Evolutionary conservation across 1,139 yeast genomes (phyloP).

Genomic region (Debaryomyces udenii): DNA sequence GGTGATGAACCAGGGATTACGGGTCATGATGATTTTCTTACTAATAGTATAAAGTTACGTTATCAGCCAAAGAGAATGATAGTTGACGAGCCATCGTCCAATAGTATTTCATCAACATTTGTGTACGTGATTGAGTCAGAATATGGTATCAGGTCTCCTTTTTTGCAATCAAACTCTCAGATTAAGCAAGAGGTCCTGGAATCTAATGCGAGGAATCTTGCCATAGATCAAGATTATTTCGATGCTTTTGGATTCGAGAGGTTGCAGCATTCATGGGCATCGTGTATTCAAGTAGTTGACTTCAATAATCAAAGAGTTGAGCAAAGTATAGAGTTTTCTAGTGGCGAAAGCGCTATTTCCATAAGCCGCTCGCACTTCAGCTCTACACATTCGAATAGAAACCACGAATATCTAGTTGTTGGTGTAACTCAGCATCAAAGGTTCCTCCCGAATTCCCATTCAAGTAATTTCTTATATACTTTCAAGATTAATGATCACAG

Average conservation of each 20-base stretch:
- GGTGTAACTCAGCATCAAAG: slow-evolving; percentile 46
- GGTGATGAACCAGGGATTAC: slow-evolving; percentile 33
- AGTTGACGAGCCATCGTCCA: slow-evolving; percentile 21
- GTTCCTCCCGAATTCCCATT: slow-evolving; percentile 36
- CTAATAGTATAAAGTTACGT: slow-evolving; percentile 45
- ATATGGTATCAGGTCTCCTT: slow-evolving; percentile 38
- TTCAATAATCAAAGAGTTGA: slow-evolving; percentile 35
- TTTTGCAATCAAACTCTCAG: slow-evolving; percentile 9
- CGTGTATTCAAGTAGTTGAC: slow-evolving; percentile 58
- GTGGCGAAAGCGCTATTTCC: slow-evolving; percentile 43
- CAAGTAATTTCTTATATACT: slow-evolving; percentile 42
- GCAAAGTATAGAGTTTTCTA: slow-evolving; percentile 44
- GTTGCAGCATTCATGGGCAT: slow-evolving; percentile 41
- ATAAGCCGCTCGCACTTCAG: slow-evolving; percentile 25
- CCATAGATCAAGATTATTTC: slow-evolving; percentile 30
- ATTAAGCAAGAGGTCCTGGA: neutral
- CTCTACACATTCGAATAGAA: slow-evolving; percentile 16
- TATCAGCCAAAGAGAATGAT: slow-evolving; percentile 57
- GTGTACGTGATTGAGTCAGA: slow-evolving; percentile 54
- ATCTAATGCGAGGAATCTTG: slow-evolving; percentile 2
- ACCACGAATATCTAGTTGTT: slow-evolving; percentile 46
- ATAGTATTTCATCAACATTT: slow-evolving; percentile 10
- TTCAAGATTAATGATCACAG: slow-evolving; percentile 34
- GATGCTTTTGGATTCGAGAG: slow-evolving; percentile 46
- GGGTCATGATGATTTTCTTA: slow-evolving; percentile 48